These are phyloP conservation scores for Termitomyces sp. DNA, from an alignment of 768 basidiomycete genomes.

Conservation along the genomic window DNA sequence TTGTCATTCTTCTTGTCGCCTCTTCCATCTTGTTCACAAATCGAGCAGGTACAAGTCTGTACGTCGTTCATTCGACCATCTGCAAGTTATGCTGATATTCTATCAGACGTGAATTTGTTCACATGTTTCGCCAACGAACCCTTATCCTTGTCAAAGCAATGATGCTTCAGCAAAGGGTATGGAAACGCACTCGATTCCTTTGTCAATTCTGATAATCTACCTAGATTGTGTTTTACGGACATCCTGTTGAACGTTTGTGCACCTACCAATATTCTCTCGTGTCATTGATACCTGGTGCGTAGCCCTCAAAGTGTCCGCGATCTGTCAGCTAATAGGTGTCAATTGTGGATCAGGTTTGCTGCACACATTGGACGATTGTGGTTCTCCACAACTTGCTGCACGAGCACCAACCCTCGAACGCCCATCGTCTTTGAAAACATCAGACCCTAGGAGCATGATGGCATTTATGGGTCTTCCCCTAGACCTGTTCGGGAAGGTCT, in stretches of 20 bases:
- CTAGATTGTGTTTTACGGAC: conserved; percentile 95
- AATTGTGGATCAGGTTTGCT: conserved; percentile 54
- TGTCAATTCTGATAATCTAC: background rate
- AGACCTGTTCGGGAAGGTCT: conserved; percentile 87
- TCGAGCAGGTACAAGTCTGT: conserved; percentile 66
- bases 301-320: background rate
- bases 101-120: conserved; percentile 81
- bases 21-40: background rate
- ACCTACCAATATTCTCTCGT: conserved; percentile 98
- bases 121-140: conserved; percentile 89
- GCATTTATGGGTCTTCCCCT: conserved; percentile 91
- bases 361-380: conserved; percentile 87
- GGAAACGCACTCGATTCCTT: background rate
- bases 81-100: conserved; percentile 4
- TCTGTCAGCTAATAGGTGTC: background rate
- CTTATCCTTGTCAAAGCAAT: conserved; percentile 92
- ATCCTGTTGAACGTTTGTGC: conserved; percentile 93
- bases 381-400: conserved; percentile 76
- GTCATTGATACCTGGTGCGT: conserved; percentile 81
- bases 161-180: conserved; percentile 87
- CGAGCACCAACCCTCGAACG: conserved; percentile 51
- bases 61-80: conserved; percentile 16
- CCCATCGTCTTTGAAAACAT: conserved; percentile 80
- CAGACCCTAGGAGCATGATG: conserved; percentile 87
- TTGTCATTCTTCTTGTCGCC: conserved; percentile 18